Conservation (phyloP, 176 grass and related monocot genomes). For the Avena insularis region DNA sequence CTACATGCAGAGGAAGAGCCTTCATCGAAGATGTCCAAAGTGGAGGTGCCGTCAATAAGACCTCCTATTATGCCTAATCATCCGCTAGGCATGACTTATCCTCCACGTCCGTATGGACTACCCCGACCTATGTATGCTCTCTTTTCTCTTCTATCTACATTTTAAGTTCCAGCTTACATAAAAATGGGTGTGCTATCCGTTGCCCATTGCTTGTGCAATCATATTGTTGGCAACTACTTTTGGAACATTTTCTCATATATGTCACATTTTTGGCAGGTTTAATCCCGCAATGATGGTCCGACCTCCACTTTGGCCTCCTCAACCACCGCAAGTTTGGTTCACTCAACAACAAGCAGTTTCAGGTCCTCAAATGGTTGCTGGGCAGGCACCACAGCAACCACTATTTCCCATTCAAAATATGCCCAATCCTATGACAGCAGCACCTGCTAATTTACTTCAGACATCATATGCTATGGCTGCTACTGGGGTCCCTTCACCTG, state of each 20-base stretch:
- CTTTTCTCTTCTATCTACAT: constrained; percentile 2
- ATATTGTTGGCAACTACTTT: background rate
- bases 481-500: constrained; percentile 67
- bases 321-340: constrained; percentile 73
- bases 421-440: constrained; percentile 61
- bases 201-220: background rate
- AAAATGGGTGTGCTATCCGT: background rate
- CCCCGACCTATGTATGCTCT: constrained; percentile 73
- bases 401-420: constrained; percentile 96
- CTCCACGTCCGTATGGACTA: constrained; percentile 69
- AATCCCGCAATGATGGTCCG: constrained; percentile 72
- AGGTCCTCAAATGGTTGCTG: constrained; percentile 51
- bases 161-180: constrained; percentile 5
- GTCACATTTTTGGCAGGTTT: constrained; percentile 61
- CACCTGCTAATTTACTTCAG: constrained; percentile 64
- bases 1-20: constrained; percentile 76
- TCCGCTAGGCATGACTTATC: constrained; percentile 60
- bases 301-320: constrained; percentile 64
- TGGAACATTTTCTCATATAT: constrained; percentile 19
- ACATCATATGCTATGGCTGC: constrained; percentile 59
- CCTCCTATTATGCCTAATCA: constrained; percentile 66
- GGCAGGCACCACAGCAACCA: constrained; percentile 63
- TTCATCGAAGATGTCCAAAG: constrained; percentile 73
- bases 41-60: constrained; percentile 68
- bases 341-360: constrained; percentile 59